Evolutionary conservation across 2,329 filamentous ascomycete genomes (phyloP).

Genomic region (Tolypocladium inflatum): DNA sequence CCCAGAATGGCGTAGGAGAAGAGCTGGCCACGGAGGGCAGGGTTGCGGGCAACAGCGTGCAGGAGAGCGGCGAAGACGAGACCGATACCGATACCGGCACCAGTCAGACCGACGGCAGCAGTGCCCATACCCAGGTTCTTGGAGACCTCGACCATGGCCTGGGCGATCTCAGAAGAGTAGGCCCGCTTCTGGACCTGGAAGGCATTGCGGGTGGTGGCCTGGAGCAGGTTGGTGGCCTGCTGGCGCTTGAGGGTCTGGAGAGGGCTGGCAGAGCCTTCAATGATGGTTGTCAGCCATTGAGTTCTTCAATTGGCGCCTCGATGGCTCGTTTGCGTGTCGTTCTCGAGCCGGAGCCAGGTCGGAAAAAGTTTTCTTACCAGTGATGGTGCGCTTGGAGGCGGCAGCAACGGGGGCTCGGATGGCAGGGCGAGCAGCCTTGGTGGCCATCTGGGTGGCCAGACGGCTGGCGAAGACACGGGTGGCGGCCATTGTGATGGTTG

Average conservation of each 20-base stretch:
- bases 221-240: slow-evolving; percentile 57
- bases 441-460: slow-evolving; percentile 67
- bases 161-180: slow-evolving; percentile 83
- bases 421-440: slow-evolving; percentile 71
- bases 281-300: slow-evolving; percentile 21
- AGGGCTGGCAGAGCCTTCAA: slow-evolving; percentile 46
- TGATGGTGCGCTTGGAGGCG: slow-evolving; percentile 67
- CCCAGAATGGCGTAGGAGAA: slow-evolving; percentile 94
- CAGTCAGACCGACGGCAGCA: slow-evolving; percentile 84
- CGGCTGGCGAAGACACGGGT: slow-evolving; percentile 69
- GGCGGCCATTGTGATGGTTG: slow-evolving; percentile 68
- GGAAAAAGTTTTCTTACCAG: slow-evolving; percentile 45
- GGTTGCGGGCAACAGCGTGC: slow-evolving; percentile 87
- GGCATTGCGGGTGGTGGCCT: slow-evolving; percentile 55
- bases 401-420: slow-evolving; percentile 53
- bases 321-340: slow-evolving; percentile 13
- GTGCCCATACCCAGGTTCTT: slow-evolving; percentile 86
- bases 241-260: slow-evolving; percentile 70
- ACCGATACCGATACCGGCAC: slow-evolving; percentile 92
- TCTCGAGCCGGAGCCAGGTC: slow-evolving; percentile 2
- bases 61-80: slow-evolving; percentile 87
- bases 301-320: slow-evolving; percentile 20
- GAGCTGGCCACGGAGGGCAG: slow-evolving; percentile 86
- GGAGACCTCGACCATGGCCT: slow-evolving; percentile 82
- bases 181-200: slow-evolving; percentile 59